Evolutionary conservation across 176 grass and related monocot genomes (phyloP).

Genomic region (Leersia perrieri): DNA sequence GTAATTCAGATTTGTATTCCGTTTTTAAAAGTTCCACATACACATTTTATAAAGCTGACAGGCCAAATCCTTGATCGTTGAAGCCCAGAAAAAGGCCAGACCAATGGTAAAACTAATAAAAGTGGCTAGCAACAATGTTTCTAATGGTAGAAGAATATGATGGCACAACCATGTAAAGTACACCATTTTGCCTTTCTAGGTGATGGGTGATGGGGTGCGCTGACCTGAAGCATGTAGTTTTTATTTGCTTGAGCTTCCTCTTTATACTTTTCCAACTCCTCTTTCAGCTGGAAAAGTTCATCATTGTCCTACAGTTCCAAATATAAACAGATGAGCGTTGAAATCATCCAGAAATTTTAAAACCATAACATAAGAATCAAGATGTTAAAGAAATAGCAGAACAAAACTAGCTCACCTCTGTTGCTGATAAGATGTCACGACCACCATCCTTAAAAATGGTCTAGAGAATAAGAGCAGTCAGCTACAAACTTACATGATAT

Average conservation of each 20-base stretch:
- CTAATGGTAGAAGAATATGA: neutral
- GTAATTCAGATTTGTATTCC: neutral
- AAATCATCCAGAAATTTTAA: neutral
- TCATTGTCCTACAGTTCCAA: slow-evolving; percentile 48
- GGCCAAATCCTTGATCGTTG: too few species aligned
- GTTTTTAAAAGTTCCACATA: neutral
- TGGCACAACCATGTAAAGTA: neutral
- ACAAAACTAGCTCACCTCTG: slow-evolving; percentile 48
- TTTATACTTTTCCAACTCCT: slow-evolving; percentile 81
- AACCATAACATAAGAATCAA: neutral
- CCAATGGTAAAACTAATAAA: neutral
- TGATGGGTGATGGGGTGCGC: neutral
- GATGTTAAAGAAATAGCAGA: neutral
- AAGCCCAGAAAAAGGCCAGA: too few species aligned
- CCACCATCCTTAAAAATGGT: slow-evolving; percentile 35
- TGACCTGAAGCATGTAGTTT: slow-evolving; percentile 94
- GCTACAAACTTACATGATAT: neutral
- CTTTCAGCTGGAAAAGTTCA: slow-evolving; percentile 72
- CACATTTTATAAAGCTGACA: neutral
- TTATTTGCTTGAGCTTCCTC: slow-evolving; percentile 93
- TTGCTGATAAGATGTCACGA: slow-evolving; percentile 29
- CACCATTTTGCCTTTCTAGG: neutral
- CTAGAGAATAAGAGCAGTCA: slow-evolving; percentile 36
- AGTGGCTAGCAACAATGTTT: neutral
- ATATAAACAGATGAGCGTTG: neutral